phyloP scores from a whole-genome alignment of 305 asterid species.

The Plantago coronopus region DNA sequence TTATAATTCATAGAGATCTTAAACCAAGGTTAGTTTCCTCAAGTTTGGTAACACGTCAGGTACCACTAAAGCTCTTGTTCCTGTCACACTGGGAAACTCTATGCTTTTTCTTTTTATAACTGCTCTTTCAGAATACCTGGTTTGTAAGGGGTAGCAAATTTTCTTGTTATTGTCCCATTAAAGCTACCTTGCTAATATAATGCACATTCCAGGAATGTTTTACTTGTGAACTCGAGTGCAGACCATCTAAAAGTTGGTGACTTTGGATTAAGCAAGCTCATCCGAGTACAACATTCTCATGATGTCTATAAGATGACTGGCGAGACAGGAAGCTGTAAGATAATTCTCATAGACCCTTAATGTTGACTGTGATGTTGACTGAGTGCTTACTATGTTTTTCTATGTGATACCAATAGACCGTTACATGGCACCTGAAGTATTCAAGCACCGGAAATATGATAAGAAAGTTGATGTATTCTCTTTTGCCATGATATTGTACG shows the following conservation, averaged over 20 bases:
- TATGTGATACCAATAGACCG: constrained; percentile 54
- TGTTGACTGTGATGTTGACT: not conserved
- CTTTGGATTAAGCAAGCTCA: constrained; percentile 93
- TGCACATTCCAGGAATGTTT: constrained; percentile 71
- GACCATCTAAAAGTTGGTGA: constrained; percentile 99
- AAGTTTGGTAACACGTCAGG: constrained; percentile 9
- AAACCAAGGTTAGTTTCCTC: constrained; percentile 73
- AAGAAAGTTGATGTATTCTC: constrained; percentile 97
- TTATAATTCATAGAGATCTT: constrained; percentile 85
- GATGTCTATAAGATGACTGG: constrained; percentile 98
- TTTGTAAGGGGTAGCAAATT: not conserved
- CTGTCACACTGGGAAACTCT: constrained; percentile 16
- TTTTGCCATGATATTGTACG: constrained; percentile 87
- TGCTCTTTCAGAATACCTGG: too few relatives aligned
- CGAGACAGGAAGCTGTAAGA: constrained; percentile 98
- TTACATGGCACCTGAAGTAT: constrained; percentile 99
- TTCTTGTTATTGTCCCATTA: constrained; percentile 10
- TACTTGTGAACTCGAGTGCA: constrained; percentile 80
- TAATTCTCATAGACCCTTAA: constrained; percentile 14
- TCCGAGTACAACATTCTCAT: constrained; percentile 82
- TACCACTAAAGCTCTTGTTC: constrained; percentile 2
- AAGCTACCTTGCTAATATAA: constrained; percentile 23
- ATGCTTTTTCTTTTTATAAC: not conserved
- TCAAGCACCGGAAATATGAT: constrained; percentile 92
- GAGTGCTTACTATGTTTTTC: constrained; percentile 12